Conservation (phyloP, 2,329 filamentous ascomycete genomes). For the Colletotrichum truncatum region DNA sequence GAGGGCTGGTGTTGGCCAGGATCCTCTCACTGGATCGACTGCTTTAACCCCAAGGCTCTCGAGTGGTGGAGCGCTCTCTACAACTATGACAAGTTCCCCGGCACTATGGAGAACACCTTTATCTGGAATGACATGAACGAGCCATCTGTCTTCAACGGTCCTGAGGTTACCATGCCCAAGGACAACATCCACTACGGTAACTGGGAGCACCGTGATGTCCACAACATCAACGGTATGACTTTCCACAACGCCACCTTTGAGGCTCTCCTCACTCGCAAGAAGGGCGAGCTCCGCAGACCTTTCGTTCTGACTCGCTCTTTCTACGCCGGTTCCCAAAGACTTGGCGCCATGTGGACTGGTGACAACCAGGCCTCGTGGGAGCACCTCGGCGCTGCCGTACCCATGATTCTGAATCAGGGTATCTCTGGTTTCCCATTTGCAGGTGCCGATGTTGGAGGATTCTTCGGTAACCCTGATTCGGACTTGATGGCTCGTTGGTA, state of each 20-base stretch:
- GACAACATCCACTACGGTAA: conserved; percentile 91
- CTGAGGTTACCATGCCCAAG: conserved; percentile 98
- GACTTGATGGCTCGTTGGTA: conserved; percentile 96
- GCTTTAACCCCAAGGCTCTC: conserved; percentile 90
- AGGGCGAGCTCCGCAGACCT: conserved; percentile 84
- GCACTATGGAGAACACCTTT: conserved; percentile 85
- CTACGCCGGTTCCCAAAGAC: conserved; percentile 88
- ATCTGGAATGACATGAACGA: conserved; percentile 99
- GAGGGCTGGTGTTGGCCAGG: conserved; percentile 99
- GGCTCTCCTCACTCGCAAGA: conserved; percentile 84
- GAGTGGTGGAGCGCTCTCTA: conserved; percentile 94
- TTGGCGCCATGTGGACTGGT: conserved; percentile 98
- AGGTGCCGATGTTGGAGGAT: conserved; percentile 95
- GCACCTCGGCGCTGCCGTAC: conserved; percentile 87
- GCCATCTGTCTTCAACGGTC: conserved; percentile 97
- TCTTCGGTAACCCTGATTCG: conserved; percentile 96
- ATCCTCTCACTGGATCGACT: conserved; percentile 95
- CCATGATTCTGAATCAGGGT: conserved; percentile 93
- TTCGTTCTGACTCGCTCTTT: conserved; percentile 95
- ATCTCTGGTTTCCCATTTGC: conserved; percentile 94
- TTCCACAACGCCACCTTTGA: conserved; percentile 95
- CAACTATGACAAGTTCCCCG: conserved; percentile 88
- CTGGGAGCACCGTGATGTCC: conserved; percentile 97
- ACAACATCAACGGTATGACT: conserved; percentile 95
- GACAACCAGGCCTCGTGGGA: conserved; percentile 96